Base-by-base conservation (phyloP, 495 filamentous ascomycete species). In the Talaromyces wortmannii region DNA sequence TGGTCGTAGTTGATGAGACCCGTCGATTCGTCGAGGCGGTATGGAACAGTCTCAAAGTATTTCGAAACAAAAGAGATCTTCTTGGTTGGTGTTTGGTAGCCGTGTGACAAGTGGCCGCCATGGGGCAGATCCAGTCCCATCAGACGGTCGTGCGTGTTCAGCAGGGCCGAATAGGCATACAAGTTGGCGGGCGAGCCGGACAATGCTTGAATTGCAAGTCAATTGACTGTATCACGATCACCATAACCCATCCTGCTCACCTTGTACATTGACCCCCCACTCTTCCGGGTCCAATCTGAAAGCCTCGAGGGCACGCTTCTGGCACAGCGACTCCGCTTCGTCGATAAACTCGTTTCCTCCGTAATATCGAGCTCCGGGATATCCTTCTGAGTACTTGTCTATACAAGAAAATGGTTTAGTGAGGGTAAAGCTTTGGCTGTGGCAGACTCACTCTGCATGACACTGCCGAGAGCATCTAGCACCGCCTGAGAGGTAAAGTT, bases 231-330 rank as follows among this genome's bases (percentile, higher is more conserved):
- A 31, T 23, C 11, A 50, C 42, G 29, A 12, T 31, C 23, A 16
- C 15, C 32, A 40, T 8, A 40, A 10, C 36, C 13, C 36, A 63
- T 70, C 57, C 91, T 90, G 70, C 85, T 89, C 70, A 99, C 88
- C 91, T 77, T 99, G 94, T 50, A 99, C 94, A 67, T 99, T 99
- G 78, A 99, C 94, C 64, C 95, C 94, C 94, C 94, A 99, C 75
- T 94, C 89, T 62, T 85, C 83, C 17, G 83, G 59, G 71, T 96
- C 88, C 40, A 96, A 77, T 63, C 87, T 80, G 79, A 97, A 99
- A 36, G 94, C 90, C 78, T 91, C 79, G 57, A 97, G 85, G 61
- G 94, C 94, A 73, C 94, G 90, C 73, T 82, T 81, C 82, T 99
- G 94, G 84, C 94, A 99, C 52, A 91, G 91, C 56, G 88, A 81